Conservation (phyloP, 2,329 filamentous ascomycete species). For the Fonsecaea nubica region DNA sequence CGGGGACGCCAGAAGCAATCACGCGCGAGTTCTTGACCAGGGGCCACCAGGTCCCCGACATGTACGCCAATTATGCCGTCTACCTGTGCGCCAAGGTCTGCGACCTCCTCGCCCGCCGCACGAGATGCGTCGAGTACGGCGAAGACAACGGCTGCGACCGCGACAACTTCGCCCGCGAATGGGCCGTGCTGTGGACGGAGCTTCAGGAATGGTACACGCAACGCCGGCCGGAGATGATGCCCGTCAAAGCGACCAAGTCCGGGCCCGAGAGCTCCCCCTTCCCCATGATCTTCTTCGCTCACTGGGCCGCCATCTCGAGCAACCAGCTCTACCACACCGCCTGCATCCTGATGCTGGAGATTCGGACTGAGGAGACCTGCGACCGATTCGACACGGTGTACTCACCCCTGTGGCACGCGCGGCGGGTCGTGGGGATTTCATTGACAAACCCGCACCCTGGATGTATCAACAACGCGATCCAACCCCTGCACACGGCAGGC, state of each 20-base stretch:
- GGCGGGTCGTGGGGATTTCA: slow-evolving; percentile 63
- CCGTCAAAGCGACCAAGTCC: slow-evolving; percentile 45
- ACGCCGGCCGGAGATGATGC: slow-evolving; percentile 56
- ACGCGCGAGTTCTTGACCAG: slow-evolving; percentile 44
- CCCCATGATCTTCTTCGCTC: slow-evolving; percentile 61
- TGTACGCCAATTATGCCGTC: slow-evolving; percentile 66
- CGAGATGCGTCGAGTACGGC: slow-evolving; percentile 57
- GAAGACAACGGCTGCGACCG: slow-evolving; percentile 54
- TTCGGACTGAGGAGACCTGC: slow-evolving; percentile 36
- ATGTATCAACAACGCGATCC: slow-evolving; percentile 64
- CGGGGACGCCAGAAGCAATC: slow-evolving; percentile 26
- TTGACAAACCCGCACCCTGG: slow-evolving; percentile 63
- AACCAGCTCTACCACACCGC: slow-evolving; percentile 65
- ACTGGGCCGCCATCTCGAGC: slow-evolving; percentile 63
- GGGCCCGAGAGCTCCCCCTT: slow-evolving; percentile 44
- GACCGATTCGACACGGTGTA: not conserved
- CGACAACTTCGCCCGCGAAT: slow-evolving; percentile 52
- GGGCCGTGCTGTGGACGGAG: slow-evolving; percentile 58
- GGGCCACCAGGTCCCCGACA: slow-evolving; percentile 54
- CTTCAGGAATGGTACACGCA: slow-evolving; percentile 57
- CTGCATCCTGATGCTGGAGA: slow-evolving; percentile 59
- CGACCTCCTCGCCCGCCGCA: slow-evolving; percentile 59
- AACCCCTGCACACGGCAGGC: slow-evolving; percentile 64
- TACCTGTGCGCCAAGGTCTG: slow-evolving; percentile 62
- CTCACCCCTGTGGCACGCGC: slow-evolving; percentile 60